Evolutionary conservation across 495 filamentous ascomycete species (phyloP), one percentile per base, ranked within the genome.

Genomic region (Lasiosphaeris hirsuta): DNA sequence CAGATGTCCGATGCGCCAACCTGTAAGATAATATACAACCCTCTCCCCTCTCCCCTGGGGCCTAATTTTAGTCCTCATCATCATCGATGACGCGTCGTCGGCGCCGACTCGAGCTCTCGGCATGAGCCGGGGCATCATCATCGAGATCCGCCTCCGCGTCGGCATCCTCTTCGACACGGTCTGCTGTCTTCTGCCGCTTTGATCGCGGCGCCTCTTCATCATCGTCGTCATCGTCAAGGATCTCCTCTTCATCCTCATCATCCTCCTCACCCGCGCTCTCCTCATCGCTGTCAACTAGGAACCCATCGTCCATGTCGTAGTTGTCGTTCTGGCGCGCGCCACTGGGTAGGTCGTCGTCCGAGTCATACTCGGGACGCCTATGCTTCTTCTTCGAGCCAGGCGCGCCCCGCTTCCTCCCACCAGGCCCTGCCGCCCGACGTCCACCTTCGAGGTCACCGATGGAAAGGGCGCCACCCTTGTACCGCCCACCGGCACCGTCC

Each of bases 281-380:
- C 58, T 90, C 86, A 53, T 88, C 88, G 62, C 87, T 90, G 37
- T 80, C 81, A 9, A 88, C 88, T 54, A 92, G 72, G 70, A 92
- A 92, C 6, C 85, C 88, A 61, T 92, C 88, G 19, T 90, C 87
- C 65, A 86, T 82, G 59, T 91, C 88, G 63, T 92, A 97, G 67
- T 93, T 89, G 65, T 97, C 90, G 60, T 90, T 83, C 17, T 81
- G 79, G 14, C 79, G 81, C 19, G 79, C 75, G 3, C 84, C 83
- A 40, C 85, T 77, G 37, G 84, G 81, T 1, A 86, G 84, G 54
- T 82, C 82, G 57, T 84, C 81, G 23, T 96, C 88, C 1, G 80
- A 81, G 61, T 84, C 80, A 38, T 84, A 82, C 41, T 82, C 80
- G 3, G 78, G 71, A 9, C 73, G 69, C 30, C 76, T 69, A 53